Conservation (phyloP, 116 monocot species). For the Trichopus zeylanicus region DNA sequence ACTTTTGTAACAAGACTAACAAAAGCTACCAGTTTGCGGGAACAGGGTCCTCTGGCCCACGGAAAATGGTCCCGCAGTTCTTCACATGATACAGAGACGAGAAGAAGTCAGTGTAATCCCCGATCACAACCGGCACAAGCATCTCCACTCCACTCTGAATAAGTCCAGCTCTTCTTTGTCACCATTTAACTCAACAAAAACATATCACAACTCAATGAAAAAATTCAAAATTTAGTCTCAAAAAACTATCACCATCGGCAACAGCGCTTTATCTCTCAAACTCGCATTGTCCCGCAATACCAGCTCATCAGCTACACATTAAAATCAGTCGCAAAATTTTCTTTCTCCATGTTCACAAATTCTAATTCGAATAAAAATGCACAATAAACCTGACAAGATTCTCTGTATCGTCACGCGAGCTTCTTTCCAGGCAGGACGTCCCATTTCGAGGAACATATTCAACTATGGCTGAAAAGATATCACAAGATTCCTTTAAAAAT, state of each 20-base stretch:
- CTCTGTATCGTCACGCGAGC: conserved; percentile 77
- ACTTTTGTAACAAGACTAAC: not conserved
- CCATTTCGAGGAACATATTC: conserved; percentile 80
- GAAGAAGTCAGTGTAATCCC: conserved; percentile 96
- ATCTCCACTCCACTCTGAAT: conserved; percentile 75
- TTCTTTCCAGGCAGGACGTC: conserved; percentile 88
- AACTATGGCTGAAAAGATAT: conserved; percentile 41
- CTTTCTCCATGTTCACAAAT: not conserved
- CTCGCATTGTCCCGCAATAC: conserved; percentile 60
- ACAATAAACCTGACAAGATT: conserved; percentile 64
- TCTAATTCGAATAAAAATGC: not conserved
- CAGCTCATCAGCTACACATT: conserved; percentile 75
- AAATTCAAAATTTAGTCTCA: not conserved
- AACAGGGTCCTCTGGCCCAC: conserved; percentile 73
- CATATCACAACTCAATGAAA: conserved; percentile 3
- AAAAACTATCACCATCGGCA: conserved; percentile 51
- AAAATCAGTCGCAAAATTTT: not conserved
- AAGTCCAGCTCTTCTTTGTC: conserved; percentile 1
- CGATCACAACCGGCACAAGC: conserved; percentile 78
- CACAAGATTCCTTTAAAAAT: not conserved
- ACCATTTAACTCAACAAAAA: not conserved
- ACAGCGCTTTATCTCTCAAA: conserved; percentile 63
- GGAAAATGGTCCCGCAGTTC: conserved; percentile 86
- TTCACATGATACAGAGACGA: conserved; percentile 83
- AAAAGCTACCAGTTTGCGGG: conserved; percentile 55